A percentile compares a stretch with the other conserved stretches of the same genome.
Evolutionary conservation across 169 alveolate genomes (phyloP).

Genomic region (Cryptosporidium muris): DNA sequence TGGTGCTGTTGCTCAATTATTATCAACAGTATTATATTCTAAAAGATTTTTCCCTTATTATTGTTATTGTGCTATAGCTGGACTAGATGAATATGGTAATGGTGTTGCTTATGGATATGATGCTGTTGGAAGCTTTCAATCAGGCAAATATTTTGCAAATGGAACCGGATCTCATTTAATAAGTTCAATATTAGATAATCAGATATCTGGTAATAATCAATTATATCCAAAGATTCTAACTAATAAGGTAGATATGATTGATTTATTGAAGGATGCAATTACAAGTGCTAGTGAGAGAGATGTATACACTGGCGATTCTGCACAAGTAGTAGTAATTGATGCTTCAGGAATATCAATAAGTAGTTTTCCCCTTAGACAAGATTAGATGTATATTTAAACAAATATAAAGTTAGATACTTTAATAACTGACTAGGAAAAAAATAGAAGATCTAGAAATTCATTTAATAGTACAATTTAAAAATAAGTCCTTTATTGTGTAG

Average conservation of each 20-base stretch:
- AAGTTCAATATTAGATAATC: conserved; percentile 88
- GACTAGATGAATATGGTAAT: conserved; percentile 85
- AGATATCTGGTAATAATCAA: conserved; percentile 65
- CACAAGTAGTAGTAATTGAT: conserved; percentile 80
- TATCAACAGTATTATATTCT: conserved; percentile 88
- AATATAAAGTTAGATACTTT: too few relatives aligned
- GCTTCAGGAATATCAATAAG: conserved; percentile 71
- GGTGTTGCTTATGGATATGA: conserved; percentile 91
- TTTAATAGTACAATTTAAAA: too few relatives aligned
- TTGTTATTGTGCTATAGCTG: conserved; percentile 89
- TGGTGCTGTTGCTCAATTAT: conserved; percentile 87
- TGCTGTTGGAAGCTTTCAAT: conserved; percentile 91
- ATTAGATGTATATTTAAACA: conserved; percentile 3
- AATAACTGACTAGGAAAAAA: too few relatives aligned
- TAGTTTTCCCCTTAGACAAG: conserved; percentile 71
- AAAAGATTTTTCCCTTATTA: conserved; percentile 94
- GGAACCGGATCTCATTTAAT: conserved; percentile 91
- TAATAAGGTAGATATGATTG: conserved; percentile 81
- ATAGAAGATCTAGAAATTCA: too few relatives aligned
- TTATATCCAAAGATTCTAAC: conserved; percentile 8
- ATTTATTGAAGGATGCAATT: conserved; percentile 89
- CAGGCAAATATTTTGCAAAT: conserved; percentile 86
- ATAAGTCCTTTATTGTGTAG: too few relatives aligned
- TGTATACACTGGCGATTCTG: conserved; percentile 90
- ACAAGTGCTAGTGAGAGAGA: conserved; percentile 93